Conservation (phyloP, 345 rosid genomes). For the Lumnitzera littorea region DNA sequence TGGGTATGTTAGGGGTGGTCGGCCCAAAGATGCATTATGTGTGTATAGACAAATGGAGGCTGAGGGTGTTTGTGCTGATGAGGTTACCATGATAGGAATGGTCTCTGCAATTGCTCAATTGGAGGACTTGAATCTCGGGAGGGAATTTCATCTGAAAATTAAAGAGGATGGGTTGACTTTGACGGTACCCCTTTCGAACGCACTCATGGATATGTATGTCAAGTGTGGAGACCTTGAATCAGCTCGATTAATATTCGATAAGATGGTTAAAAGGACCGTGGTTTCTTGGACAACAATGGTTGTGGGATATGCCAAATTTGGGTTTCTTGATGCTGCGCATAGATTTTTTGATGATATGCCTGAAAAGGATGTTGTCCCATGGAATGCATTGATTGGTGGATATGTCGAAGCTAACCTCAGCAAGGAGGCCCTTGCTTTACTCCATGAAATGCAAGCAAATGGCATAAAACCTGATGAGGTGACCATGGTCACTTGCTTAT, state of each 20-base stretch:
- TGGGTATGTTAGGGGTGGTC: conserved; percentile 58
- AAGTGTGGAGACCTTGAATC: conserved; percentile 61
- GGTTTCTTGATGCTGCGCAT: conserved; percentile 46
- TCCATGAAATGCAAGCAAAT: conserved; percentile 69
- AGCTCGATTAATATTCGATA: conserved; percentile 47
- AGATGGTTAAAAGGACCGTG: conserved; percentile 41
- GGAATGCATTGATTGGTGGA: conserved; percentile 85
- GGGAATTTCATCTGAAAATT: conserved; percentile 43
- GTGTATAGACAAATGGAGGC: conserved; percentile 42
- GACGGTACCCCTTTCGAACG: conserved; percentile 57
- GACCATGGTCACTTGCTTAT: conserved; percentile 78
- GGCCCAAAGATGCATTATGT: conserved; percentile 36
- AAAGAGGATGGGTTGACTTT: conserved; percentile 33
- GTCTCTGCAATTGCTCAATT: conserved; percentile 52
- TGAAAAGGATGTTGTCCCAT: conserved; percentile 66
- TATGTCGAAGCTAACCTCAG: conserved; percentile 51
- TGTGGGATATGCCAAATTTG: conserved; percentile 62
- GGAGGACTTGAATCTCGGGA: conserved; percentile 54
- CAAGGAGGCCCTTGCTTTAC: conserved; percentile 65
- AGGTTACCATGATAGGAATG: conserved; percentile 77
- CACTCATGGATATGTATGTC: conserved; percentile 77
- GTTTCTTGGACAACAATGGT: conserved; percentile 78
- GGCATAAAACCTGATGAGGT: conserved; percentile 54
- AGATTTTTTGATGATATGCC: conserved; percentile 52
- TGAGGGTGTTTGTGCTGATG: conserved; percentile 46